phyloP scores from a whole-genome alignment of 2,329 filamentous ascomycete species.

The Lecanicillium sp. region DNA sequence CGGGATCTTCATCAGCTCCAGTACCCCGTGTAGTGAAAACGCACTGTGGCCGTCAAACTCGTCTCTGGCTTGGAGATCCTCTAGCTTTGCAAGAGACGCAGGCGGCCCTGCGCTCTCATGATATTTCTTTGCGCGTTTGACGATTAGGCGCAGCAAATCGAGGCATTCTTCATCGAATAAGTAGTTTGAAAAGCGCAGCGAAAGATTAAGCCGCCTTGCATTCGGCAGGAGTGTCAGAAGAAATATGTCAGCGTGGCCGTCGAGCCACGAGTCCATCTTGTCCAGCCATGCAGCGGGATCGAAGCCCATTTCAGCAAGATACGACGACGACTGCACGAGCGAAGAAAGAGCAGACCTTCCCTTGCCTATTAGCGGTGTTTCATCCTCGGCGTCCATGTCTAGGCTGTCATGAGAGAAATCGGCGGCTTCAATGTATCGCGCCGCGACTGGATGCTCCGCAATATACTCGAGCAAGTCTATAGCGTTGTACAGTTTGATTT shows the following conservation, averaged over 20 bases:
- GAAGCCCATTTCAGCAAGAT: background rate
- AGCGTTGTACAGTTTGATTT: background rate
- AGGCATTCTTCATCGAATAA: too few species aligned
- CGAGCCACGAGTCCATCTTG: background rate
- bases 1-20: too few species aligned
- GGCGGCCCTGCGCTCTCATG: too few species aligned
- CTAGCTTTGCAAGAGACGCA: too few species aligned
- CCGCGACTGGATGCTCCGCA: background rate
- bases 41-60: too few species aligned
- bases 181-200: too few species aligned
- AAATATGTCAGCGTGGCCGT: background rate
- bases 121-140: too few species aligned
- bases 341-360: background rate
- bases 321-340: background rate
- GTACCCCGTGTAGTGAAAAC: too few species aligned
- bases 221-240: background rate
- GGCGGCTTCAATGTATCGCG: background rate
- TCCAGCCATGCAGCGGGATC: background rate
- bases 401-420: background rate
- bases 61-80: too few species aligned
- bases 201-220: background rate
- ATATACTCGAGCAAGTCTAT: background rate
- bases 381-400: too few species aligned
- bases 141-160: too few species aligned
- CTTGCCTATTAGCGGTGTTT: too few species aligned